These are phyloP conservation scores for Coniophora puteana DNA, from an alignment of 1,284 basidiomycete genomes.

Conservation along the genomic window DNA sequence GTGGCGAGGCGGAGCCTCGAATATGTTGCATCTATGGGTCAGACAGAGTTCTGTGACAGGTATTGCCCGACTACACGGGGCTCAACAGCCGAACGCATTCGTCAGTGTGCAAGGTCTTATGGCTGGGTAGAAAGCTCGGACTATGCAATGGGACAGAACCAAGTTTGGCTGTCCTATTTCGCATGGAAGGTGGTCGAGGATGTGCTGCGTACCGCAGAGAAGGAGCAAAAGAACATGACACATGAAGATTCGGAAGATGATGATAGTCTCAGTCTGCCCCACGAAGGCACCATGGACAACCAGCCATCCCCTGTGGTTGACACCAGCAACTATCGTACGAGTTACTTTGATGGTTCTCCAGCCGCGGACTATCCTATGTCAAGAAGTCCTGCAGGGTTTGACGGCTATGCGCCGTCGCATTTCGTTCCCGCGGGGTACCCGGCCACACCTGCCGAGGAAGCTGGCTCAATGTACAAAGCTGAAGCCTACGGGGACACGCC, in stretches of 20 bases:
- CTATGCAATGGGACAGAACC: slow-evolving; percentile 61
- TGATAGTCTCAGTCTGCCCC: slow-evolving; percentile 43
- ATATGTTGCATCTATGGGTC: slow-evolving; percentile 63
- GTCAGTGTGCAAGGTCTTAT: slow-evolving; percentile 68
- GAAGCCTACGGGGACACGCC: slow-evolving; percentile 28
- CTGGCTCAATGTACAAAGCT: slow-evolving; percentile 45
- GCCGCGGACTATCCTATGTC: slow-evolving; percentile 26
- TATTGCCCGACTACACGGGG: slow-evolving; percentile 77
- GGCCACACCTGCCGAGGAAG: slow-evolving; percentile 38
- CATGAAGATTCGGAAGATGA: slow-evolving; percentile 46
- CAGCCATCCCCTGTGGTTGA: slow-evolving; percentile 41
- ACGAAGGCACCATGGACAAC: slow-evolving; percentile 61
- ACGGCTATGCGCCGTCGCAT: slow-evolving; percentile 43
- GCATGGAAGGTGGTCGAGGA: slow-evolving; percentile 90
- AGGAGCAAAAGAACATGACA: slow-evolving; percentile 48
- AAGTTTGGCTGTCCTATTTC: slow-evolving; percentile 74
- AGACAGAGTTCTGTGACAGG: slow-evolving; percentile 70
- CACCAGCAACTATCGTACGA: slow-evolving; percentile 28
- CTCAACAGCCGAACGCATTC: slow-evolving; percentile 62
- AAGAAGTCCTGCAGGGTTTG: slow-evolving; percentile 39
- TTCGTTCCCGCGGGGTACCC: slow-evolving; percentile 25
- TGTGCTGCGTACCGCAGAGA: slow-evolving; percentile 66
- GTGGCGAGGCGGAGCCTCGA: slow-evolving; percentile 63
- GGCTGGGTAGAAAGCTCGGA: slow-evolving; percentile 78
- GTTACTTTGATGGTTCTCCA: slow-evolving; percentile 32